Conservation (phyloP, 768 basidiomycete genomes). For the Lactifluus pinguis region DNA sequence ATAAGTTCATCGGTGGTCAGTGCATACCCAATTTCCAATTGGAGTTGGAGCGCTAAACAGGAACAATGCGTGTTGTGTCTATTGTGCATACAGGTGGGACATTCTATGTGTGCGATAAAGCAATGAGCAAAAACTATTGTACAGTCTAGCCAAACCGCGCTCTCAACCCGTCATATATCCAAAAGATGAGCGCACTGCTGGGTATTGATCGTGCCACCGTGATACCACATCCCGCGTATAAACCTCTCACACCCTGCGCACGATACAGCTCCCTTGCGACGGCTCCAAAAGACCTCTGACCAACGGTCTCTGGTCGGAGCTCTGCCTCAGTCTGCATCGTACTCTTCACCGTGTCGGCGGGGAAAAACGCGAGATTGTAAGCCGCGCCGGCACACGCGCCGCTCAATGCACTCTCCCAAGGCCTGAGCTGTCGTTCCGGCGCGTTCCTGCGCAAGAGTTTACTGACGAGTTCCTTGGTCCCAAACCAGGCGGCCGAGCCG, state of each 20-base stretch:
- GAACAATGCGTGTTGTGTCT: too few relatives aligned
- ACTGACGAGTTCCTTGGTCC: slow-evolving; percentile 73
- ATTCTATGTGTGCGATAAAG: neutral
- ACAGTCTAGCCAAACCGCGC: slow-evolving; percentile 36
- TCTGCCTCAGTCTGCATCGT: slow-evolving; percentile 93
- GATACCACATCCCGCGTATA: slow-evolving; percentile 91
- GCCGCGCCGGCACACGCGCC: slow-evolving; percentile 81
- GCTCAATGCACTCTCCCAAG: slow-evolving; percentile 77
- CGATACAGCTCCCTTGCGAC: slow-evolving; percentile 57
- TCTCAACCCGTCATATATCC: slow-evolving; percentile 79
- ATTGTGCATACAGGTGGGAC: too few relatives aligned
- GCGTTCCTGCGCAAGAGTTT: slow-evolving; percentile 39
- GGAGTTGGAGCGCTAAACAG: too few relatives aligned
- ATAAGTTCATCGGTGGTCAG: too few relatives aligned
- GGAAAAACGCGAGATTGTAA: slow-evolving; percentile 87
- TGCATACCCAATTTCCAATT: too few relatives aligned
- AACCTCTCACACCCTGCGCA: slow-evolving; percentile 66
- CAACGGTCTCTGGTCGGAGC: slow-evolving; percentile 44
- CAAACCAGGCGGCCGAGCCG: slow-evolving; percentile 87
- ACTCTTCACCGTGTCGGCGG: slow-evolving; percentile 91
- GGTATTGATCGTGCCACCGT: slow-evolving; percentile 81
- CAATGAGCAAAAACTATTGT: neutral
- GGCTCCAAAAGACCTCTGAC: slow-evolving; percentile 45
- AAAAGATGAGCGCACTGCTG: slow-evolving; percentile 86
- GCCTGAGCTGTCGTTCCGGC: slow-evolving; percentile 24